A percentile compares a stretch with the other conserved stretches of the same genome.
Conservation (phyloP, 2,329 filamentous ascomycete species). For the Diplodia scrobiculata region DNA sequence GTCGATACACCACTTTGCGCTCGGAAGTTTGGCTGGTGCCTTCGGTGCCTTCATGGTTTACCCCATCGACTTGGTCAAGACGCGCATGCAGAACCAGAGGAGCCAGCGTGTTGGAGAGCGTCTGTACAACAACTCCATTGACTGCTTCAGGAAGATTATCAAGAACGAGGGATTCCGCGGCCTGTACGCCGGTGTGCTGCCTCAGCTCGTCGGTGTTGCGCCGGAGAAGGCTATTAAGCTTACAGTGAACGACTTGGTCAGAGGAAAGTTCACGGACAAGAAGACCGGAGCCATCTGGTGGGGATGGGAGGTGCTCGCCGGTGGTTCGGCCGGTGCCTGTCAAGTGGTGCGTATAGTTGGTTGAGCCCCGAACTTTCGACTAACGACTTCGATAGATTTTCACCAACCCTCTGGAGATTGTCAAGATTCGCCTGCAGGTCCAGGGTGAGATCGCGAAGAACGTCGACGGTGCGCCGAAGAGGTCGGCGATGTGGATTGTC, state of each 20-base stretch:
- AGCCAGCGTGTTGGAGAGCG: constrained; percentile 77
- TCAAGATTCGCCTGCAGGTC: constrained; percentile 97
- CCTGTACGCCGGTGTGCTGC: constrained; percentile 90
- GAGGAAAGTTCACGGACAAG: constrained; percentile 71
- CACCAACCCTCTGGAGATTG: constrained; percentile 96
- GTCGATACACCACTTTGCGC: constrained; percentile 84
- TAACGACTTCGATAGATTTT: constrained; percentile 65
- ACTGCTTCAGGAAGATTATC: constrained; percentile 91
- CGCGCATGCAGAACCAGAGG: constrained; percentile 96
- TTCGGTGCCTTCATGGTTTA: constrained; percentile 99
- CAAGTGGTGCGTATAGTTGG: constrained; percentile 75
- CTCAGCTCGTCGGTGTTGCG: constrained; percentile 95
- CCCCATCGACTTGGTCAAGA: constrained; percentile 98
- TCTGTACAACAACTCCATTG: constrained; percentile 94
- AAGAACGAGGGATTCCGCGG: constrained; percentile 88
- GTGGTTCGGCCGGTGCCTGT: constrained; percentile 86
- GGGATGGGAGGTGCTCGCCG: constrained; percentile 76
- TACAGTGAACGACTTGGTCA: constrained; percentile 93
- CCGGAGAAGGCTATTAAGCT: constrained; percentile 99
- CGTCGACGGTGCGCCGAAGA: constrained; percentile 76
- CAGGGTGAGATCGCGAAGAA: constrained; percentile 94
- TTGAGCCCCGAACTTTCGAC: constrained; percentile 26
- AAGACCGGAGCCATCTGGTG: constrained; percentile 72
- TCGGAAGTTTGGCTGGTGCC: constrained; percentile 88
- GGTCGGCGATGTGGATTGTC: constrained; percentile 97